phyloP scores from a whole-genome alignment of 495 filamentous ascomycete species.

The Tetracladium marchalianum region DNA sequence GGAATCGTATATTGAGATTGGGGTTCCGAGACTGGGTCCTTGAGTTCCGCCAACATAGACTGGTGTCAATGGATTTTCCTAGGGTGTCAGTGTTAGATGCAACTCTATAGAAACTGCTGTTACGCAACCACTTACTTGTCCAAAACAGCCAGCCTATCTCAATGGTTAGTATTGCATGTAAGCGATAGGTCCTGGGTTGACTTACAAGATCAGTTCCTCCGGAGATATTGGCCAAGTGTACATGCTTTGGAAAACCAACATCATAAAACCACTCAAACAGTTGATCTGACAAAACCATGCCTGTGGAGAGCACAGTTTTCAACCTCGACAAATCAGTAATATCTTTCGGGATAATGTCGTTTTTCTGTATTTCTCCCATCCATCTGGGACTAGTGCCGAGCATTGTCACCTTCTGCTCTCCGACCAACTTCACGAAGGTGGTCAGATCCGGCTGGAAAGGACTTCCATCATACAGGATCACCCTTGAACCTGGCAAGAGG shows the following conservation, averaged over 20 bases:
- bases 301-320: slow-evolving; percentile 53
- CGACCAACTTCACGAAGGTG: slow-evolving; percentile 48
- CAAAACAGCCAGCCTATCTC: slow-evolving; percentile 53
- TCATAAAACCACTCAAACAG: slow-evolving; percentile 82
- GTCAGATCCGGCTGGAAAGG: slow-evolving; percentile 58
- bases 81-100: neutral
- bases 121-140: slow-evolving; percentile 16
- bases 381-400: slow-evolving; percentile 67
- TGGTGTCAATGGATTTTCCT: slow-evolving; percentile 57
- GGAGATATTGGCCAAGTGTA: slow-evolving; percentile 62
- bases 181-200: neutral
- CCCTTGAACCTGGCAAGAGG: slow-evolving; percentile 44
- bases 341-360: slow-evolving; percentile 45
- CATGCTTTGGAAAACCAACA: slow-evolving; percentile 52
- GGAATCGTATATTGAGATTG: slow-evolving; percentile 56
- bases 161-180: neutral
- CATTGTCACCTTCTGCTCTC: slow-evolving; percentile 46
- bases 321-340: slow-evolving; percentile 51
- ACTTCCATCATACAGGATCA: slow-evolving; percentile 66
- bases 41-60: slow-evolving; percentile 64
- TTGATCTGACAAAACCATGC: slow-evolving; percentile 66
- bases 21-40: slow-evolving; percentile 51
- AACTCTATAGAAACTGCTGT: neutral
- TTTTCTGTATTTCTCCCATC: slow-evolving; percentile 57
- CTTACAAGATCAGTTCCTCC: slow-evolving; percentile 66